phyloP scores from a whole-genome alignment of 768 basidiomycete genomes.

The Neoboletus subvelutipes region DNA sequence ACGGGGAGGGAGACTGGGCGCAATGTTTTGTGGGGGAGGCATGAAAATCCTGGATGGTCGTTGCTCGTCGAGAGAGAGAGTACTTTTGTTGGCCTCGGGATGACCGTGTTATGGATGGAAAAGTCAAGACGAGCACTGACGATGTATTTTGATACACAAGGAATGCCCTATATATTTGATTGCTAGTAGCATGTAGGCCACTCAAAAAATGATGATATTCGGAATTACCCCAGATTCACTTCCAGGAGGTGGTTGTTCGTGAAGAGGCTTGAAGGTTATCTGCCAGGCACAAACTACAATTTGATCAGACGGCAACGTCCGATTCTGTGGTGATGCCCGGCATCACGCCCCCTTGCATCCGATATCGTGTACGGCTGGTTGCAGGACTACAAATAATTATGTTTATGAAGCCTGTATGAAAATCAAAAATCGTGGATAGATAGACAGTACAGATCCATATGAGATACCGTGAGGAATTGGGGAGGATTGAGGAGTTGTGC shows the following conservation, averaged over 20 bases:
- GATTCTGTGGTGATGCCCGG: background rate
- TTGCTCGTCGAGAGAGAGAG: too few relatives aligned
- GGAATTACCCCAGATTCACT: background rate
- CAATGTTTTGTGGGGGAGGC: too few relatives aligned
- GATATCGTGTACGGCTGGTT: background rate
- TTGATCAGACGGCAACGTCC: background rate
- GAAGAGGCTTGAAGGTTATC: background rate
- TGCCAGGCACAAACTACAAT: background rate
- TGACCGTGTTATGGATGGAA: too few relatives aligned
- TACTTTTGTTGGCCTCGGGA: too few relatives aligned
- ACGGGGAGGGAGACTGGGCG: too few relatives aligned
- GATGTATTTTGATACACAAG: background rate
- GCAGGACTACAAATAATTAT: background rate
- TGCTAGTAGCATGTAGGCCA: background rate
- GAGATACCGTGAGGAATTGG: constrained; percentile 9
- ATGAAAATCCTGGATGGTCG: too few relatives aligned
- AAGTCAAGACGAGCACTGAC: too few relatives aligned
- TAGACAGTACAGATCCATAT: constrained; percentile 15
- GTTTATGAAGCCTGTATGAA: background rate
- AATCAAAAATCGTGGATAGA: constrained; percentile 11
- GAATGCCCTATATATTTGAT: background rate
- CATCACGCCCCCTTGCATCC: background rate
- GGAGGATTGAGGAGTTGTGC: constrained; percentile 1
- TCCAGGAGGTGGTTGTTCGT: too few relatives aligned
- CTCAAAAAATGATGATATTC: background rate